Evolutionary conservation across 139 green algal genomes (phyloP).

Genomic region (Chlorella sp.): DNA sequence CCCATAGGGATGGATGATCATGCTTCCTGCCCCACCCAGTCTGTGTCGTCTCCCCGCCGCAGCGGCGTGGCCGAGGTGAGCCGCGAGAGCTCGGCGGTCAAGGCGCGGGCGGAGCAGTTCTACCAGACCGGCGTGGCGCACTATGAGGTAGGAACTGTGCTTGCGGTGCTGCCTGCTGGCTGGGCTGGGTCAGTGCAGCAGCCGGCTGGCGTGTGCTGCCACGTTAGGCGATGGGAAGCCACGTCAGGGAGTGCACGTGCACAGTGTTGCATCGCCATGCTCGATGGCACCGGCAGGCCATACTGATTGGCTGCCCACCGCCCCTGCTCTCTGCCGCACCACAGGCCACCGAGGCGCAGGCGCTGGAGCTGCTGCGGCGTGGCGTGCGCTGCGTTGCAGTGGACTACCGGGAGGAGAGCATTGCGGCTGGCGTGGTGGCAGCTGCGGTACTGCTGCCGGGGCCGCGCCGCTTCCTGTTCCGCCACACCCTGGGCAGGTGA

Average conservation of each 20-base stretch:
- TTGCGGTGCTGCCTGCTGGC: too few species aligned
- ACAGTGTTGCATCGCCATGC: too few species aligned
- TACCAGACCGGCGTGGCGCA: slow-evolving; percentile 31
- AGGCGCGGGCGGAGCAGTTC: background rate
- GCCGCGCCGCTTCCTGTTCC: slow-evolving; percentile 41
- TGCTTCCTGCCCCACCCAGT: too few species aligned
- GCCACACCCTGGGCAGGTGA: slow-evolving; percentile 29
- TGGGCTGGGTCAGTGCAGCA: too few species aligned
- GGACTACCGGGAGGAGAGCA: slow-evolving; percentile 33
- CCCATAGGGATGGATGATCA: too few species aligned
- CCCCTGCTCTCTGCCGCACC: too few species aligned
- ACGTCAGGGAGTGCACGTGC: too few species aligned
- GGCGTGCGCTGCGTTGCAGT: slow-evolving; percentile 28
- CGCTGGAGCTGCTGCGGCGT: slow-evolving; percentile 9
- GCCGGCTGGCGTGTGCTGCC: too few species aligned
- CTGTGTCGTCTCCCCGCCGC: slow-evolving; percentile 9
- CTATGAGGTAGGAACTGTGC: background rate
- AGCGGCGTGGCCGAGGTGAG: background rate
- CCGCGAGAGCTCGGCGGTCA: slow-evolving; percentile 5
- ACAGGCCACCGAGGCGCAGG: slow-evolving; percentile 17
- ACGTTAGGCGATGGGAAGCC: too few species aligned
- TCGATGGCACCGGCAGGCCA: too few species aligned
- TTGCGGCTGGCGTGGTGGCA: background rate
- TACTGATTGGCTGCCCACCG: too few species aligned
- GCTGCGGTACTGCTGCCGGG: slow-evolving; percentile 35